Evolutionary conservation across 192 early-diverging fungal genomes (phyloP), one percentile per base, ranked within the genome.

Genomic region (Coemansia umbellata): DNA sequence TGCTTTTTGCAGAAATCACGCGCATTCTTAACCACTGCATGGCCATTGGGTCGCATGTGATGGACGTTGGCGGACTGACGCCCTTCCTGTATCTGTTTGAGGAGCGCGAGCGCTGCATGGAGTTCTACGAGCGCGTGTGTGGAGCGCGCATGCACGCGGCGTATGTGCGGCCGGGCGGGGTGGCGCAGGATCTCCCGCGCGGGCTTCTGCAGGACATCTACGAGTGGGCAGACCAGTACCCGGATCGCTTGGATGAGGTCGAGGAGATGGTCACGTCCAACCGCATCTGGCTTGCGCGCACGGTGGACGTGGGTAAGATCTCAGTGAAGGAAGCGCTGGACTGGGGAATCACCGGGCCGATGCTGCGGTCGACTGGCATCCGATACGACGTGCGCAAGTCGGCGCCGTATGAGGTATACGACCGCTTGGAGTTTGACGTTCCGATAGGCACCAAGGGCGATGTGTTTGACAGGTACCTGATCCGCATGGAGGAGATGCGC

Each of bases 51-150:
- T 86, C 92, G 21, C 96, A 98, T 72, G 92, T 93, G 40, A 84
- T 98, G 83, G 96, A 98, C 70, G 93, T 98, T 27, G 96, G 96
- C 56, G 96, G 94, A 22, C 79, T 97, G 76, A 95, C 96, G 23
- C 96, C 96, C 47, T 95, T 98, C 81, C 79, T 98, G 70, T 98
- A 93, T 85, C 85, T 97, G 89, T 97, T 98, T 61, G 96, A 98
- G 82, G 96, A 98, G 79, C 92, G 96, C 69, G 96, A 98, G 70
- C 93, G 94, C 75, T 78, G 93, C 56, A 98, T 98, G 90, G 96
- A 98, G 82, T 96, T 94, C 60, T 98, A 98, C 74, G 96, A 98
- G 69, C 92, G 96, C 66, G 94, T 96, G 23, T 94, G 90, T 9
- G 96, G 96, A 31, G 96, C 96, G 19, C 92, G 96, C 61, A 92